Base-by-base conservation (phyloP, 2,329 filamentous ascomycete genomes). In the Pseudodiploospora longispora region DNA sequence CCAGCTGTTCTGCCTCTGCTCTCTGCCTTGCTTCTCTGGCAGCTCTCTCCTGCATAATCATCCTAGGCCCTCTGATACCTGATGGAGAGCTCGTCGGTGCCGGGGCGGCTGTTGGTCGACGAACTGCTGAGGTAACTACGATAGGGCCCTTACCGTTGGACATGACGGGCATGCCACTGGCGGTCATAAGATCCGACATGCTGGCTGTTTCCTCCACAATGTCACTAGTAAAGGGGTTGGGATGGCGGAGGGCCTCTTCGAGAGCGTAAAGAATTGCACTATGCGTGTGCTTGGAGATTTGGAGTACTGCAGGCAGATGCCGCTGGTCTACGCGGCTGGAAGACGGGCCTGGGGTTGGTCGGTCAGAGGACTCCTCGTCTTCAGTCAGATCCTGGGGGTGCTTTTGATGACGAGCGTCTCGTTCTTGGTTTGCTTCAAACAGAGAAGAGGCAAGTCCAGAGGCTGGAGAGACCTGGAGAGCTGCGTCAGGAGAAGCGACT, bases 231-330 rank as follows among this genome's bases (percentile, higher is more conserved):
- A 97, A 94, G 40, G 80, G 72, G 53, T 88, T 78, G 2, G 91
- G 89, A 38, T 83, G 78, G 54, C 90, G 84, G 53, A 97, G 76
- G 33, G 87, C 88, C 70, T 94, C 88, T 71, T 97, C 90, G 46
- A 97, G 79, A 33, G 89, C 82, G 71, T 86, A 97, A 56, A 95
- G 83, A 61, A 98, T 90, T 33, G 93, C 91, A 63, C 85, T 87
- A 52, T 87, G 86, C 38, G 88, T 95, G 52, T 86, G 82, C 55
- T 80, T 83, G 39, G 89, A 95, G 63, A 96, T 83, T 57, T 80
- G 81, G 49, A 75, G 62, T 43, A 68, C 66, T 6, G 71, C 69
- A 41, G 62, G 58, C 47, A 52, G 60, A 44, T 63, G 54, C 43
- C 56, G 55, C 41, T 55, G 54, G 43, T 55, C 40, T 48, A 49